Conservation (phyloP, 225 moss, liverwort and hornwort genomes). For the Marchantia paleacea region DNA sequence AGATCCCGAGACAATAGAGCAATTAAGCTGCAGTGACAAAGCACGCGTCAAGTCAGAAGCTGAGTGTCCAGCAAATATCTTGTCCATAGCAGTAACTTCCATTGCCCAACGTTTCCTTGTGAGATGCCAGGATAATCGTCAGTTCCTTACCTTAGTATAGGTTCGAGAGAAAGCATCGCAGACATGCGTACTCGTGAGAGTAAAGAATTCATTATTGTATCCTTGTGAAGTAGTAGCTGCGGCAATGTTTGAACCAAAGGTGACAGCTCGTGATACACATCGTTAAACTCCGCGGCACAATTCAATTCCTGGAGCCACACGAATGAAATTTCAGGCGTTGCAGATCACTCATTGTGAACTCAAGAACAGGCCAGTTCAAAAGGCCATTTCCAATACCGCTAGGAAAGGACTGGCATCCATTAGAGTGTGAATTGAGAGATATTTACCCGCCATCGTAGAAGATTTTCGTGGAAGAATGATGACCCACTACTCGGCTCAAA, state of each 20-base stretch:
- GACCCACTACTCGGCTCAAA: constrained; percentile 86
- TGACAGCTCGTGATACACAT: constrained; percentile 74
- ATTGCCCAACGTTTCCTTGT: background rate
- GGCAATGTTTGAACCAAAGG: constrained; percentile 91
- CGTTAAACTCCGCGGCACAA: constrained; percentile 94
- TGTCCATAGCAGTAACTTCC: background rate
- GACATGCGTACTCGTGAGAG: constrained; percentile 68
- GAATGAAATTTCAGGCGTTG: background rate
- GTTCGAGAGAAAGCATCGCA: constrained; percentile 84
- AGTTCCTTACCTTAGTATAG: constrained; percentile 61
- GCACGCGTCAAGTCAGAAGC: constrained; percentile 19
- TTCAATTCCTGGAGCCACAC: constrained; percentile 76
- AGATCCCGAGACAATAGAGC: constrained; percentile 86
- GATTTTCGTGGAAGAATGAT: constrained; percentile 96
- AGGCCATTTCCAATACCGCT: too few relatives aligned
- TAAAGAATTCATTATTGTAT: constrained; percentile 61
- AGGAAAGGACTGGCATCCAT: too few relatives aligned
- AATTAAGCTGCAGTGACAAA: constrained; percentile 62
- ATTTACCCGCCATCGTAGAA: constrained; percentile 92
- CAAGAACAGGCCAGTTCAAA: too few relatives aligned
- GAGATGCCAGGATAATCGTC: background rate
- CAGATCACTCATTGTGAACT: background rate
- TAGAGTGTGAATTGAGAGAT: background rate
- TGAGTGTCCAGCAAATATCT: background rate
- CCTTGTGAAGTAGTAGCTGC: constrained; percentile 82